Conservation (phyloP, 768 basidiomycete genomes). For the Vararia minispora region DNA sequence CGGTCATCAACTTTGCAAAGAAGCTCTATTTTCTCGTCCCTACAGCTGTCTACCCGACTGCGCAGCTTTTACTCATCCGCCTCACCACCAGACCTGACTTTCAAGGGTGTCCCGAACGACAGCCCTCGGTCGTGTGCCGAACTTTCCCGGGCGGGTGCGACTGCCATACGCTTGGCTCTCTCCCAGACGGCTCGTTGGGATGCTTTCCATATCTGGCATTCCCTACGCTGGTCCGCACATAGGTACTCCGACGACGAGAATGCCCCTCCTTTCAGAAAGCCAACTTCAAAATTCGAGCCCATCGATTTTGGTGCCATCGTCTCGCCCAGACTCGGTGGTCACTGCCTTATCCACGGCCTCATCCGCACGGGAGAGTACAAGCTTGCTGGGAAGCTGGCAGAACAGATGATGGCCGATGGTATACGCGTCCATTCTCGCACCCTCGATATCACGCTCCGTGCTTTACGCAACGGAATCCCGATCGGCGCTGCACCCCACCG, state of each 20-base stretch:
- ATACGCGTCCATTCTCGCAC: slow-evolving; percentile 39
- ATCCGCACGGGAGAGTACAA: slow-evolving; percentile 37
- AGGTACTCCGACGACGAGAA: slow-evolving; percentile 11
- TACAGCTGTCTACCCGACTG: too few species aligned
- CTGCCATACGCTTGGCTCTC: slow-evolving; percentile 10
- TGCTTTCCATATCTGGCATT: slow-evolving; percentile 12
- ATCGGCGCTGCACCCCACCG: slow-evolving; percentile 10
- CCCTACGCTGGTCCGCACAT: slow-evolving; percentile 11
- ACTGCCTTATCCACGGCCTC: slow-evolving; percentile 54
- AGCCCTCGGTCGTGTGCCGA: slow-evolving; percentile 7
- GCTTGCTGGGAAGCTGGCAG: slow-evolving; percentile 38
- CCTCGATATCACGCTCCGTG: slow-evolving; percentile 32
- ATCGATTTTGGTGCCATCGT: slow-evolving; percentile 39
- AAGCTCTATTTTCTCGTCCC: too few species aligned
- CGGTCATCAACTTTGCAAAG: too few species aligned
- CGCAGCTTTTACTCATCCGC: too few species aligned
- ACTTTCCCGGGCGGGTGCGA: slow-evolving; percentile 12
- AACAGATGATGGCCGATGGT: slow-evolving; percentile 42
- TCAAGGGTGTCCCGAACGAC: neutral
- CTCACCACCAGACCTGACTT: neutral
- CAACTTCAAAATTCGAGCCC: slow-evolving; percentile 24
- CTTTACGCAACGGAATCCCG: slow-evolving; percentile 6
- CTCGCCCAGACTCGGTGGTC: slow-evolving; percentile 49
- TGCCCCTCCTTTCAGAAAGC: slow-evolving; percentile 8
- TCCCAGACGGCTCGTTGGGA: slow-evolving; percentile 9